Evolutionary conservation across 1,284 basidiomycete species (phyloP).

Genomic region (Puccinia brachypodii): DNA sequence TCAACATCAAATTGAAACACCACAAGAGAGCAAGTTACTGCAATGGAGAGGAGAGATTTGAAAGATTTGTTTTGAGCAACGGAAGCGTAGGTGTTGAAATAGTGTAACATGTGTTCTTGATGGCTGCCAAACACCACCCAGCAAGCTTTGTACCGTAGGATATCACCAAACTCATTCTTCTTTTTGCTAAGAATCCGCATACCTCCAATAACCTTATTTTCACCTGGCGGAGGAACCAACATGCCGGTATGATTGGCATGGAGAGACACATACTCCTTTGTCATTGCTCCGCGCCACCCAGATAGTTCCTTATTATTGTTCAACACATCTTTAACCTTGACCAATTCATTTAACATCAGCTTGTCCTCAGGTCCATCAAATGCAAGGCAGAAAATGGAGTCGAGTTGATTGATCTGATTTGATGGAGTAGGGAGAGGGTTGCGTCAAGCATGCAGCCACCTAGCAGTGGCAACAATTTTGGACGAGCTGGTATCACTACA

Average conservation of each 20-base stretch:
- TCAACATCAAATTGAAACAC: conserved; percentile 24
- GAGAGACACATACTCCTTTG: background rate
- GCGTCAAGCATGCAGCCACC: no score
- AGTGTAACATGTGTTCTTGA: background rate
- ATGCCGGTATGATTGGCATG: background rate
- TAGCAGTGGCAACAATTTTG: background rate
- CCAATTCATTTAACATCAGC: background rate
- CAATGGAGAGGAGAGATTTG: background rate
- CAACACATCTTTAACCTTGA: background rate
- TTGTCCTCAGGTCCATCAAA: background rate
- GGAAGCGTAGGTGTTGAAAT: background rate
- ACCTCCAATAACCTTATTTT: conserved; percentile 14
- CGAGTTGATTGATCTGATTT: background rate
- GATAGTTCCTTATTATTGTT: background rate
- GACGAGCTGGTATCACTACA: background rate
- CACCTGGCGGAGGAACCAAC: background rate
- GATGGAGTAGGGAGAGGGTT: no score
- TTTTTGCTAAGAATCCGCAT: conserved; percentile 18
- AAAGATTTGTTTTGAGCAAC: background rate
- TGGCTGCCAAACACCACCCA: conserved; percentile 35
- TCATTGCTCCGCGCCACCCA: background rate
- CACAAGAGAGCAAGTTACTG: background rate
- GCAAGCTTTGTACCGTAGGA: background rate
- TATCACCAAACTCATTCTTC: background rate
- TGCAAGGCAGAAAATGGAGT: background rate